Percentiles rank a stretch among this genome's conserved stretches.
These are phyloP conservation scores for Maudiozyma bulderi DNA, from an alignment of 805 yeast genomes.

Conservation along the genomic window DNA sequence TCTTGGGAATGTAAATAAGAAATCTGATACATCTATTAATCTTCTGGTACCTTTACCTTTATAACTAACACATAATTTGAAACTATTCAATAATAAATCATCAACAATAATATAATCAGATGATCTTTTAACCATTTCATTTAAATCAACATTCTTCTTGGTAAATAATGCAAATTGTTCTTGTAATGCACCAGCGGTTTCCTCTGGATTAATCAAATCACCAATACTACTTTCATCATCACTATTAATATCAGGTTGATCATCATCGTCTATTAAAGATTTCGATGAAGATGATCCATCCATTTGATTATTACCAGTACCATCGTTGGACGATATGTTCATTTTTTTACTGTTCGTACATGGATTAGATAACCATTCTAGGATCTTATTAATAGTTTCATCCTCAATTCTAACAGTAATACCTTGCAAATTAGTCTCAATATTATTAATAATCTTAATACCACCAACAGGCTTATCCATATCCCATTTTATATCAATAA, in stretches of 20 bases:
- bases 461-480: constrained; percentile 85
- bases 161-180: constrained; percentile 8
- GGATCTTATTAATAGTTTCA: constrained; percentile 49
- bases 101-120: constrained; percentile 62
- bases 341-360: not conserved
- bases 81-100: constrained; percentile 41
- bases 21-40: constrained; percentile 68
- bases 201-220: constrained; percentile 5
- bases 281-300: not conserved
- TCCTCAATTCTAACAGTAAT: constrained; percentile 67
- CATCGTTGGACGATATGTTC: not conserved
- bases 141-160: constrained; percentile 30
- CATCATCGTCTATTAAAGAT: not conserved
- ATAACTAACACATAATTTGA: constrained; percentile 59
- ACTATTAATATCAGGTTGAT: not conserved
- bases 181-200: constrained; percentile 4
- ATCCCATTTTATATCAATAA: constrained; percentile 56
- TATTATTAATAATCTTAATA: constrained; percentile 63
- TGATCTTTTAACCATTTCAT: constrained; percentile 68
- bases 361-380: constrained; percentile 45
- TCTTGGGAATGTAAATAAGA: constrained; percentile 56
- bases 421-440: constrained; percentile 55
- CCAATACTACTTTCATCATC: constrained; percentile 3
- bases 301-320: not conserved
- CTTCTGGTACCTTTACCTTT: constrained; percentile 62